Base-by-base conservation (phyloP, 208 protist genomes). In the Acanthamoeba healyi region DNA sequence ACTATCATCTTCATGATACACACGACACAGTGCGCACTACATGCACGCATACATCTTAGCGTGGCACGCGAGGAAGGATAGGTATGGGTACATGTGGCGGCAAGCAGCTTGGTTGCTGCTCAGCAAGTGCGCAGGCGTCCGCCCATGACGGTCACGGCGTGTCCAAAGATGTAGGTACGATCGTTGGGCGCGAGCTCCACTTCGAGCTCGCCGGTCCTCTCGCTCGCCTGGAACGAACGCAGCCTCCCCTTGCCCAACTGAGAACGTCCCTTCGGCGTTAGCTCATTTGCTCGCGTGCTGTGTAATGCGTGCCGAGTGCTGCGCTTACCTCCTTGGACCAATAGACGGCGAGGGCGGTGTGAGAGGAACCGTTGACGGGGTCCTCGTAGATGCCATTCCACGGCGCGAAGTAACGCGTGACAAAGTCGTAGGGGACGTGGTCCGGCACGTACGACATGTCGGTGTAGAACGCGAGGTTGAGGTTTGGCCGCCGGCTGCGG, bases 381-480 rank as follows among this genome's bases (percentile, higher is more conserved):
- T 94, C 91, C 84, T 94, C 91, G 22, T 84, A 44, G 49, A 94
- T 94, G 58, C 91, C 91, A 42, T 87, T 94, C 91, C 91, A 94
- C 26, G 91, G 91, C 40, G 91, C 12, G 63, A 94, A 94, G 63
- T 94, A 94, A 29, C 91, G 79, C 12, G 40, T 87, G 7, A 63
- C 38, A 86, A 84, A 94, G 82, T 94, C 90, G 38, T 77, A 49
- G 42, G 38, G 72, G 24, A 54, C 72, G 38, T 51, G n/a, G 10
- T 15, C n/a, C 19, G 72, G 72, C 34, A 82, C 34, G 72, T 9
- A 6, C 34, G 72, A 42, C 34, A 42, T 82, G 72, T 51, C 42
- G 12, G 34, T 26, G 42, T 54, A 82, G 72, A 82, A 82, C 22
- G 9, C 72, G 42, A 82, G 17, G 42, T 42, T 54, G 72, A 54